These are phyloP conservation scores for Fraxinus albicans DNA, from an alignment of 305 asterid species.

Conservation along the genomic window DNA sequence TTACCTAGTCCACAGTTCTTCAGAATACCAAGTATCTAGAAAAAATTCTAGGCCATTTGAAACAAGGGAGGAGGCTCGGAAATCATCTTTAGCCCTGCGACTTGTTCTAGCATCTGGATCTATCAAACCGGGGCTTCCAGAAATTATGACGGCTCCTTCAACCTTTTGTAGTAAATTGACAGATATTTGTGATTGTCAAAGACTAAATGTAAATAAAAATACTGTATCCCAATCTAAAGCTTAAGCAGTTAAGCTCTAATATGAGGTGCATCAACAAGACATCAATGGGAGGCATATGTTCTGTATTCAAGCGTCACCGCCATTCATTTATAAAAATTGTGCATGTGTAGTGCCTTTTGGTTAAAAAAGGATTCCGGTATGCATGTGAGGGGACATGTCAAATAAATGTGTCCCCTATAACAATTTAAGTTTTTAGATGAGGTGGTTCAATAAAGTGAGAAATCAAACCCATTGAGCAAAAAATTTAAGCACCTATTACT, in stretches of 20 bases:
- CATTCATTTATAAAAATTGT: background rate
- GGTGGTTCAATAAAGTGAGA: background rate
- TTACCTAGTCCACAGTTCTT: slow-evolving; percentile 88
- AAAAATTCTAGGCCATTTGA: slow-evolving; percentile 71
- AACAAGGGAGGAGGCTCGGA: slow-evolving; percentile 63
- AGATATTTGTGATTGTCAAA: slow-evolving; percentile 17
- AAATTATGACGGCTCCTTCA: slow-evolving; percentile 73
- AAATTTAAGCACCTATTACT: background rate
- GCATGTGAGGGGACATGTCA: background rate
- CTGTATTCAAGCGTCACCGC: background rate
- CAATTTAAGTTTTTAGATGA: background rate
- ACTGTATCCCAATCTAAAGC: background rate
- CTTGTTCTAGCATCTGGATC: slow-evolving; percentile 55
- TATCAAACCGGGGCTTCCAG: slow-evolving; percentile 90
- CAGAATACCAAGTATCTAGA: slow-evolving; percentile 81
- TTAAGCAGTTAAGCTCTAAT: background rate
- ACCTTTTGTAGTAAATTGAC: slow-evolving; percentile 40
- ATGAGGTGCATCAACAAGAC: background rate
- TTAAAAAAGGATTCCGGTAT: background rate
- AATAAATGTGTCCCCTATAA: background rate
- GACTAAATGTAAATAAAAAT: background rate
- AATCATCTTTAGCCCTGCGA: slow-evolving; percentile 82
- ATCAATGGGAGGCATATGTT: background rate
- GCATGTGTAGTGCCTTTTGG: background rate
- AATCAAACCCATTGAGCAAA: background rate